Conservation (phyloP, 768 basidiomycete genomes). For the Russula virescens region DNA sequence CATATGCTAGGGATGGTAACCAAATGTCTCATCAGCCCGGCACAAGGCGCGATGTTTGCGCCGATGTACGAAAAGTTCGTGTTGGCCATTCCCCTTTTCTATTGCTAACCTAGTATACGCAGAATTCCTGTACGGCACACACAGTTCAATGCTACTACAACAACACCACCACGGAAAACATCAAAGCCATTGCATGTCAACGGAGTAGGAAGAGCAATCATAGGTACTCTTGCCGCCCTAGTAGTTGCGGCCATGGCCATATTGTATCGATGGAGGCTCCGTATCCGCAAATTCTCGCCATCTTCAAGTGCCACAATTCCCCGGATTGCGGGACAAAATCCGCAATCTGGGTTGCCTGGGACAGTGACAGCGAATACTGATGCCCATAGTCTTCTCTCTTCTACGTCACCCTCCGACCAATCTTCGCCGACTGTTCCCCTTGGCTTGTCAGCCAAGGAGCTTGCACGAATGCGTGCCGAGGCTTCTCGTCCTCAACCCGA, state of each 20-base stretch:
- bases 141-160: neutral
- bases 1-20: neutral
- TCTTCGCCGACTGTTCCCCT: neutral
- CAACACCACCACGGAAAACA: too few relatives aligned
- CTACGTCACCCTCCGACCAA: neutral
- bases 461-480: too few relatives aligned
- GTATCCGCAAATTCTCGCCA: neutral
- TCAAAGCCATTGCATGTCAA: conserved; percentile 5
- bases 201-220: conserved; percentile 19
- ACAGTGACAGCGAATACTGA: neutral
- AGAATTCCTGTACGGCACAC: neutral
- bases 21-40: conserved; percentile 17
- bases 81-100: too few relatives aligned
- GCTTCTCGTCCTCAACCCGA: neutral
- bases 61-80: conserved; percentile 25
- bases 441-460: conserved; percentile 7
- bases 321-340: neutral
- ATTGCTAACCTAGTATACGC: too few relatives aligned
- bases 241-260: neutral
- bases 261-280: neutral
- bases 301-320: neutral
- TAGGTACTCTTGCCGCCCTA: conserved; percentile 13
- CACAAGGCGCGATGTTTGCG: conserved; percentile 26
- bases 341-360: neutral
- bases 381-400: neutral